phyloP scores from a whole-genome alignment of 768 basidiomycete species.

The Lactarius deliciosus region DNA sequence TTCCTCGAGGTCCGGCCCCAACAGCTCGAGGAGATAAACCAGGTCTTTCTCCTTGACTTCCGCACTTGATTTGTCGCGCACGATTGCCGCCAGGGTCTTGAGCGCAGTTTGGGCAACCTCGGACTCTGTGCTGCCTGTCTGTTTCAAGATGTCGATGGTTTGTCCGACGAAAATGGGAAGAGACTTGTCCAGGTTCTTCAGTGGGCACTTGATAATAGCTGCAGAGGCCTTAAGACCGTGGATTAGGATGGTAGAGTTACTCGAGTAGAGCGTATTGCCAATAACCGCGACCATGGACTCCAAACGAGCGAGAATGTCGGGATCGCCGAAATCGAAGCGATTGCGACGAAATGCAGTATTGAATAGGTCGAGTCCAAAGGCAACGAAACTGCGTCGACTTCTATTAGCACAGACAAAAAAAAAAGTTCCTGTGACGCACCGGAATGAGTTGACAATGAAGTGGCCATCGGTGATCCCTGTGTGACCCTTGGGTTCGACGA shows the following conservation, averaged over 20 bases:
- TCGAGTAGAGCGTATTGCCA: slow-evolving; percentile 91
- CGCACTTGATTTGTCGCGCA: slow-evolving; percentile 85
- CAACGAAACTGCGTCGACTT: slow-evolving; percentile 62
- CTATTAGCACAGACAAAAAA: slow-evolving; percentile 20
- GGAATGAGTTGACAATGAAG: slow-evolving; percentile 84
- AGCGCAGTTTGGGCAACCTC: slow-evolving; percentile 88
- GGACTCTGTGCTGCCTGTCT: slow-evolving; percentile 82
- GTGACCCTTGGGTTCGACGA: slow-evolving; percentile 79
- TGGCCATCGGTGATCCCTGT: slow-evolving; percentile 55
- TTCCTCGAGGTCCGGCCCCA: slow-evolving; percentile 90
- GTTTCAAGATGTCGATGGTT: slow-evolving; percentile 77
- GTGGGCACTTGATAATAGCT: slow-evolving; percentile 78
- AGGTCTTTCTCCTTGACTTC: slow-evolving; percentile 89
- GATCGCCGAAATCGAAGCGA: slow-evolving; percentile 81
- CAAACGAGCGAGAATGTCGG: slow-evolving; percentile 72
- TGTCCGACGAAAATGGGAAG: slow-evolving; percentile 83
- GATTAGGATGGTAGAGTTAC: slow-evolving; percentile 67
- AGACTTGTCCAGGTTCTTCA: slow-evolving; percentile 70
- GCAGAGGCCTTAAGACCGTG: slow-evolving; percentile 79
- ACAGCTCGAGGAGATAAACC: slow-evolving; percentile 78
- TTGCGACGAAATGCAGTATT: slow-evolving; percentile 82
- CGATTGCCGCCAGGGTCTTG: slow-evolving; percentile 77
- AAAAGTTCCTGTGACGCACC: slow-evolving; percentile 45
- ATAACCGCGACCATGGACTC: slow-evolving; percentile 85
- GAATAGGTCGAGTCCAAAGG: slow-evolving; percentile 90